Conservation (phyloP, 768 basidiomycete species). For the Lentinula sp. region DNA sequence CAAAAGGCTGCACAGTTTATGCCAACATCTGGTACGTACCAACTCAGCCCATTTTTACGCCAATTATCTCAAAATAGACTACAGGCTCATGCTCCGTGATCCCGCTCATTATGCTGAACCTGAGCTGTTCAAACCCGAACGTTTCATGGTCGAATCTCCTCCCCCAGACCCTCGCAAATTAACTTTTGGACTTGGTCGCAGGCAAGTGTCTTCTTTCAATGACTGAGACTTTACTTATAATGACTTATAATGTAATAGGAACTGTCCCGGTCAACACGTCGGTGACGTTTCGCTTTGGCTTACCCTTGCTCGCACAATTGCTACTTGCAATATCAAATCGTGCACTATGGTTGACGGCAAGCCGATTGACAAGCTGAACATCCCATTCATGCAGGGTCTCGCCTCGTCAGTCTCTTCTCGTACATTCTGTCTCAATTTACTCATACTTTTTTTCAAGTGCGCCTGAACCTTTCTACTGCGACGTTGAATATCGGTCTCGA, state of each 20-base stretch:
- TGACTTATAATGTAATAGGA: background rate
- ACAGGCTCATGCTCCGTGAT: conserved; percentile 13
- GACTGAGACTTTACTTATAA: background rate
- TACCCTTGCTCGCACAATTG: background rate
- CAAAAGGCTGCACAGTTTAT: conserved; percentile 21
- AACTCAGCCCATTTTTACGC: too few species aligned
- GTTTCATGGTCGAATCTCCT: conserved; percentile 7
- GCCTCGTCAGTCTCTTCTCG: background rate
- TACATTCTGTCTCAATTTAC: background rate
- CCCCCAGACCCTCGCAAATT: conserved; percentile 5
- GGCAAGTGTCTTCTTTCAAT: background rate
- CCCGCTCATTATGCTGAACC: conserved; percentile 7
- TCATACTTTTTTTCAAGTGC: background rate
- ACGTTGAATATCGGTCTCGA: background rate
- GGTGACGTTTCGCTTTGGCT: background rate
- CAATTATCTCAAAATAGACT: background rate
- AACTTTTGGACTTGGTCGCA: conserved; percentile 9
- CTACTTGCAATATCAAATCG: background rate
- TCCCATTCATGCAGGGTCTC: background rate
- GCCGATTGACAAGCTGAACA: background rate
- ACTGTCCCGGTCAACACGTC: background rate
- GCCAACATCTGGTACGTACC: conserved; percentile 13
- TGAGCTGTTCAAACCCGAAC: conserved; percentile 9
- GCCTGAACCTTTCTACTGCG: background rate
- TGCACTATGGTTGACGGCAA: background rate